Base-by-base conservation (phyloP, 768 basidiomycete genomes). In the Lactifluus pinguis region DNA sequence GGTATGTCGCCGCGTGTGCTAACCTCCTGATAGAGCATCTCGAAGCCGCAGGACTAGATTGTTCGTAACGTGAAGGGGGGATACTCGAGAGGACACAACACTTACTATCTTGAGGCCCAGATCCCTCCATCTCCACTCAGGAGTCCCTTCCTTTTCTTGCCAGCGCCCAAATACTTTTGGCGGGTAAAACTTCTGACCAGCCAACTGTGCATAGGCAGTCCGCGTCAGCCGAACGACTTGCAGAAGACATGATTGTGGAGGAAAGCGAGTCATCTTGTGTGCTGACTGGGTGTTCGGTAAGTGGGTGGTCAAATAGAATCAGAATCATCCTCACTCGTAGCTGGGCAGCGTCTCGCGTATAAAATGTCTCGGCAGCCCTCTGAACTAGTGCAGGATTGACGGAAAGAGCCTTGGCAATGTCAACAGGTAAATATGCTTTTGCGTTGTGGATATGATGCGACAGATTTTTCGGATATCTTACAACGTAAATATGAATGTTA, bases 21-120 rank as follows among this genome's bases (percentile, higher is more conserved):
- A 60, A 82, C 87, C 69, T 93, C 93, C 70, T 89, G 86, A 70
- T 89, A 98, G 44, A 97, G 79, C 80, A 98, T 99, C 75, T 99
- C 97, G 63, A 98, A 98, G 1, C 97, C 97, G 64, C 92, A 92
- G 2, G 93, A 86, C 87, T 95, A 68, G 8, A 49, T 53, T 25
- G 32, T 50, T 4, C 32, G 30, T n/a, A 53, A 13, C 8, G 25
- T 44, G 19, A 51, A 48, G 51, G 21, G 15, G 48, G 21, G 38
- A n/a, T 29, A 51, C 14, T 38, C 47, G 30, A 25, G 42, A 36
- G 7, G 34, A 49, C 5, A 41, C 30, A 32, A 13, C 13, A 54
- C 82, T 52, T 62, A 90, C 93, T 55, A 98, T 85, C 76, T 98
- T 98, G 85, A 98, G 89, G 8, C 95, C 95, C 32, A 91, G 71